These are phyloP conservation scores for Backusella luteola DNA, from an alignment of 192 early-diverging fungal species.

Conservation along the genomic window DNA sequence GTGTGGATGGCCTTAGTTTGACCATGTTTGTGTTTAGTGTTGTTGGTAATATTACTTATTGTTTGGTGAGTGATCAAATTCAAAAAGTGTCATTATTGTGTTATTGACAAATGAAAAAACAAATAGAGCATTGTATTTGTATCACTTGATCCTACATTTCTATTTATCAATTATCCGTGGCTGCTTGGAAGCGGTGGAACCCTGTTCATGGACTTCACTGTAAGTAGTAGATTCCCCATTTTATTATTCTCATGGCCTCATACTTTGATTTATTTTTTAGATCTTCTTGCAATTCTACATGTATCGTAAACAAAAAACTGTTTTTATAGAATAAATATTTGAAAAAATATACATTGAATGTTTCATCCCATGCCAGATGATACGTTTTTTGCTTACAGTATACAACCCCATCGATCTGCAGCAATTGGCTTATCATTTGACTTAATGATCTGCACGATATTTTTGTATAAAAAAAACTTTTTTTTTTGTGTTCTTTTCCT, in stretches of 20 bases:
- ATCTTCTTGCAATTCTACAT: constrained; percentile 36
- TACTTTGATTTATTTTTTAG: not conserved
- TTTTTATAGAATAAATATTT: not conserved
- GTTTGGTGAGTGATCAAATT: constrained; percentile 30
- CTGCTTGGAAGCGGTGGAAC: constrained; percentile 72
- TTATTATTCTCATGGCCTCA: not conserved
- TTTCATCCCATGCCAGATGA: constrained; percentile 1
- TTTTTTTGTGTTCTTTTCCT: not conserved
- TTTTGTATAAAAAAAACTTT: not conserved
- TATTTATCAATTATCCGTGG: constrained; percentile 77
- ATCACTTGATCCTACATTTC: constrained; percentile 62
- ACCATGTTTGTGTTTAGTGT: constrained; percentile 85
- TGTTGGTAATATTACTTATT: constrained; percentile 71
- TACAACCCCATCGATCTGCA: not conserved
- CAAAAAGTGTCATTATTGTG: not conserved
- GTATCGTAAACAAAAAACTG: constrained; percentile 11
- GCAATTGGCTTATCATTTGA: not conserved
- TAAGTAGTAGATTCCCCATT: constrained; percentile 30
- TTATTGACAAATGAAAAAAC: constrained; percentile 4
- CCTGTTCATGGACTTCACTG: constrained; percentile 71
- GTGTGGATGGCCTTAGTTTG: constrained; percentile 73
- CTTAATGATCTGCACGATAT: constrained; percentile 5
- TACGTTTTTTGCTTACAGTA: not conserved
- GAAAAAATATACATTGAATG: not conserved
- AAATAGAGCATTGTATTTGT: constrained; percentile 69